phyloP scores from a whole-genome alignment of 2,329 filamentous ascomycete genomes.

The Pseudogymnoascus verrucosus region DNA sequence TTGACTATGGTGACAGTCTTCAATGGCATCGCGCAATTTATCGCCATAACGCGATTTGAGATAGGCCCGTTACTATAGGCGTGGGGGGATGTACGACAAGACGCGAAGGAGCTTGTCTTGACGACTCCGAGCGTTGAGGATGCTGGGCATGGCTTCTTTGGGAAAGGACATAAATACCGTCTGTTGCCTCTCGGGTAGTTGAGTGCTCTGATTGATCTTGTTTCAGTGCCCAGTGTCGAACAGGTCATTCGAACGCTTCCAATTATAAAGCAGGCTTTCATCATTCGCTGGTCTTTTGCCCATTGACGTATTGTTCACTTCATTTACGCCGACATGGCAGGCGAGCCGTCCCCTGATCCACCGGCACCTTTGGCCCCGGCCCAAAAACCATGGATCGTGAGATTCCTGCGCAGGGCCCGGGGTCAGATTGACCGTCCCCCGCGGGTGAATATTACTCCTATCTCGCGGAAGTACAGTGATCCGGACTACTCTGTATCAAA shows the following conservation, averaged over 20 bases:
- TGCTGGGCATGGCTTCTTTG: background rate
- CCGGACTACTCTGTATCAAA: background rate
- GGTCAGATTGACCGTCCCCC: conserved; percentile 10
- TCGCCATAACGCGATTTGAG: background rate
- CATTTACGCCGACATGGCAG: background rate
- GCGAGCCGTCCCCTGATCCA: background rate
- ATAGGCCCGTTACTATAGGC: too few species aligned
- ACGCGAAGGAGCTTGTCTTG: background rate
- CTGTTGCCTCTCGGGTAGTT: background rate
- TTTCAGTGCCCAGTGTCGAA: background rate
- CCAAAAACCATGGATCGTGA: background rate
- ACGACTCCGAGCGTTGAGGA: background rate
- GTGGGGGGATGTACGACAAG: background rate
- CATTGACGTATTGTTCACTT: background rate
- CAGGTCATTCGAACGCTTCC: background rate
- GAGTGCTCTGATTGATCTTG: background rate
- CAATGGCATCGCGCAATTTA: conserved; percentile 3
- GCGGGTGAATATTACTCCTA: background rate
- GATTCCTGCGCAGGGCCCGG: conserved; percentile 9
- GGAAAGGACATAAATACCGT: background rate
- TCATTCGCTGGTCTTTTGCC: background rate
- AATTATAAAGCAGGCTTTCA: background rate
- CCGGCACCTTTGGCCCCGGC: background rate
- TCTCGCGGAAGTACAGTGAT: background rate
- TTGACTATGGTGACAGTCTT: background rate